A percentile compares a stretch with the other conserved stretches of the same genome.
phyloP scores from a whole-genome alignment of 225 moss, liverwort and hornwort genomes.

The Straminergon stramineum region DNA sequence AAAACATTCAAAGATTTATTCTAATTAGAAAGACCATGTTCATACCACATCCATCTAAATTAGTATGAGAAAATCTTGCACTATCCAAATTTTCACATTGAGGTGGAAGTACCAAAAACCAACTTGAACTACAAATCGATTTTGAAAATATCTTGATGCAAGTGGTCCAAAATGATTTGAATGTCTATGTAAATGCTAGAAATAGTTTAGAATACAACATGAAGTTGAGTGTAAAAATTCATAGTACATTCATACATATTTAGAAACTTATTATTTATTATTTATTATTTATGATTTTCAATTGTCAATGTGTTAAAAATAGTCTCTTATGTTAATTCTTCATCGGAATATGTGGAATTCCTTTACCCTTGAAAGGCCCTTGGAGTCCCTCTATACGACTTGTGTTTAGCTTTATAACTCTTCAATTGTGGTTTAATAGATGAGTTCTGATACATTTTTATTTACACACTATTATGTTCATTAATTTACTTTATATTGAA shows the following conservation, averaged over 20 bases:
- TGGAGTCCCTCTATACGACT: no score
- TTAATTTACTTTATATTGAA: no score
- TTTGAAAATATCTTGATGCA: neutral
- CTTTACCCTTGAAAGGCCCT: no score
- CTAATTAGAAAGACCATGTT: accelerated
- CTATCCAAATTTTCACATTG: neutral
- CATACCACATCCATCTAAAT: neutral
- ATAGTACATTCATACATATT: neutral
- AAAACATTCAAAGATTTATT: neutral
- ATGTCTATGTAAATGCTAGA: no score
- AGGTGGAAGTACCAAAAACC: neutral
- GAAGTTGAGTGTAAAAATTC: accelerated
- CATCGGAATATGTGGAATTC: no score
- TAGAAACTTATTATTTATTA: accelerated
- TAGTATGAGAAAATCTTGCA: accelerated
- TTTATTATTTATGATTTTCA: neutral
- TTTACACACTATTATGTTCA: no score
- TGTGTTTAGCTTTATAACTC: no score
- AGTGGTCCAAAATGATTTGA: neutral
- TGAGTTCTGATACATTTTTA: no score
- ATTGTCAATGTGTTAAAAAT: neutral
- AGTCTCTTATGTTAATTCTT: accelerated
- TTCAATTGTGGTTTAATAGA: no score
- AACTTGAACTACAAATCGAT: neutral
- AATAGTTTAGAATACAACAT: accelerated